phyloP scores from a whole-genome alignment of 2,329 filamentous ascomycete species.

The Orbilia quercus region DNA sequence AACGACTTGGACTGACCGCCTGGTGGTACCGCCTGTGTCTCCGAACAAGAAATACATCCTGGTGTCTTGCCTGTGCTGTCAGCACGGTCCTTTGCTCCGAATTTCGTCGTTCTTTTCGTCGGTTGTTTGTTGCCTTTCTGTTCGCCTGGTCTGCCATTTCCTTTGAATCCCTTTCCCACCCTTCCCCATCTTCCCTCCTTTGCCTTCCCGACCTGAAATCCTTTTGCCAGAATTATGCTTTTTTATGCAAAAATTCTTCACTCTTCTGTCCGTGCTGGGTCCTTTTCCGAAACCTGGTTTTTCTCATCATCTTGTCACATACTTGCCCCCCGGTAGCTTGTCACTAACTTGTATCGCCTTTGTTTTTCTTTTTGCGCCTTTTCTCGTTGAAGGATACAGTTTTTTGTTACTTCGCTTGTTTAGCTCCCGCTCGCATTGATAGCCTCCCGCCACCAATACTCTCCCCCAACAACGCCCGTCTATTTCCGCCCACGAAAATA shows the following conservation, averaged over 20 bases:
- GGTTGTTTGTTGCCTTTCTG: constrained; percentile 47
- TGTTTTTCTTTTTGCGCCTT: constrained; percentile 38
- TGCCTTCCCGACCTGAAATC: constrained; percentile 40
- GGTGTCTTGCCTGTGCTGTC: constrained; percentile 33
- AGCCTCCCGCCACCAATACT: constrained; percentile 43
- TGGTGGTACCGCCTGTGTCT: constrained; percentile 45
- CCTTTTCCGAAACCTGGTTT: constrained; percentile 10
- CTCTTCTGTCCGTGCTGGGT: constrained; percentile 13
- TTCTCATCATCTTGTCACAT: constrained; percentile 24
- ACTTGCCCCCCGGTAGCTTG: constrained; percentile 35
- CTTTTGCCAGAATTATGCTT: constrained; percentile 38
- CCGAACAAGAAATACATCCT: constrained; percentile 39
- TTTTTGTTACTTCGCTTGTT: constrained; percentile 55
- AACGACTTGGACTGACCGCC: constrained; percentile 39
- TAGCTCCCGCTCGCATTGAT: constrained; percentile 56
- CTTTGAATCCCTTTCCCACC: constrained; percentile 44
- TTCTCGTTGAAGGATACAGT: constrained; percentile 39
- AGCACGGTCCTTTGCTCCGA: constrained; percentile 49
- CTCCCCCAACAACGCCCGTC: constrained; percentile 21
- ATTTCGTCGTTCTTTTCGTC: constrained; percentile 44
- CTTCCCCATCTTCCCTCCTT: constrained; percentile 25
- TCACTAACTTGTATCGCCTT: constrained; percentile 54
- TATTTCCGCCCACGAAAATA: constrained; percentile 51
- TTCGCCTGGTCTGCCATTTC: constrained; percentile 41
- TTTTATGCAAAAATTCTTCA: constrained; percentile 26